phyloP scores from a whole-genome alignment of 2,329 filamentous ascomycete species.

The Arthrobotrys pseudoclavata region DNA sequence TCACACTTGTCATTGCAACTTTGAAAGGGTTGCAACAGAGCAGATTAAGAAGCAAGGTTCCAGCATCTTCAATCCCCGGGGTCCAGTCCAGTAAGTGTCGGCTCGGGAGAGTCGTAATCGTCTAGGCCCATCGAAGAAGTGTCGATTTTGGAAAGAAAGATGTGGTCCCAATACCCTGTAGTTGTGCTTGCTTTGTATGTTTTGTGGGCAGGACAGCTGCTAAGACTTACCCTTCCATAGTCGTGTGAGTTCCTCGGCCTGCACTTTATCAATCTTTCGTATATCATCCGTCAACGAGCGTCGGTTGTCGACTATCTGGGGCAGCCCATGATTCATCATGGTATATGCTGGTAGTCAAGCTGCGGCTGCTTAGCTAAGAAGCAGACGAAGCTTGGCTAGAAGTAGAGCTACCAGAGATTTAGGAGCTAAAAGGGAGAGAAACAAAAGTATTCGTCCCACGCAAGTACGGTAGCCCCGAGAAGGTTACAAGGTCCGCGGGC shows the following conservation, averaged over 20 bases:
- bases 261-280: constrained; percentile 65
- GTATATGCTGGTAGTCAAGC: constrained; percentile 24
- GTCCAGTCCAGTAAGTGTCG: constrained; percentile 47
- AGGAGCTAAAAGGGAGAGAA: constrained; percentile 15
- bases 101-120: constrained; percentile 29
- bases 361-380: constrained; percentile 12
- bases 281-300: constrained; percentile 66
- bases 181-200: constrained; percentile 52
- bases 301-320: constrained; percentile 66
- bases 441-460: constrained; percentile 14
- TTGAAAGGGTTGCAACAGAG: constrained; percentile 54
- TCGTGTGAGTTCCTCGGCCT: constrained; percentile 67
- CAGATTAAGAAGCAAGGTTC: constrained; percentile 59
- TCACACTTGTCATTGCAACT: constrained; percentile 48
- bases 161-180: constrained; percentile 59
- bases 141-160: constrained; percentile 57
- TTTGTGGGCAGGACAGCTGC: constrained; percentile 56
- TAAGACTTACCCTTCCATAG: constrained; percentile 69
- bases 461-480: constrained; percentile 10
- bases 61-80: constrained; percentile 54
- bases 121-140: constrained; percentile 39
- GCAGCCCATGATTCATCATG: constrained; percentile 59
- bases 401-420: constrained; percentile 15
- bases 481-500: constrained; percentile 15
- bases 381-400: constrained; percentile 29